phyloP scores from a whole-genome alignment of 2,329 filamentous ascomycete species.

The Aureobasidium sp. region DNA sequence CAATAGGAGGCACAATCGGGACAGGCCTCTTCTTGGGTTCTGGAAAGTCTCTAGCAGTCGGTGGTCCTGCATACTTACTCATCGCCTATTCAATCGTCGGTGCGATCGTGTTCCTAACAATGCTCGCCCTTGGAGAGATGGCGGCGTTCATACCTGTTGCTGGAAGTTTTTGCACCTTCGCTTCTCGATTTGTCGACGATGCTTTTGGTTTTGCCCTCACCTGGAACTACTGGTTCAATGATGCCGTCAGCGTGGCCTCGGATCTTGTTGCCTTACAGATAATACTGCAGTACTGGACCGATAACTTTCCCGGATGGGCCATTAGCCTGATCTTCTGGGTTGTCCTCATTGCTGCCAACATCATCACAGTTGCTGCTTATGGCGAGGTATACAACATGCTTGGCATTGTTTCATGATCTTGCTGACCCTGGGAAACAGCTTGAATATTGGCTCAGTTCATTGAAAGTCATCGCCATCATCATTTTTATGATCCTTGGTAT shows the following conservation, averaged over 20 bases:
- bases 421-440: constrained; percentile 27
- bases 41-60: no score
- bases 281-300: constrained; percentile 55
- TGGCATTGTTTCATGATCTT: neutral
- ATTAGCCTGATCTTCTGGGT: constrained; percentile 56
- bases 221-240: constrained; percentile 48
- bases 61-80: no score
- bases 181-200: no score
- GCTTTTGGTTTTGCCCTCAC: no score
- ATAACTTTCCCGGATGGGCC: constrained; percentile 57
- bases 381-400: constrained; percentile 38
- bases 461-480: constrained; percentile 49
- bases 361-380: constrained; percentile 48
- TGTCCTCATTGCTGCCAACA: constrained; percentile 47
- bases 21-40: no score
- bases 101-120: no score
- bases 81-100: no score
- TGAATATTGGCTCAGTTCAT: constrained; percentile 51
- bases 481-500: constrained; percentile 59
- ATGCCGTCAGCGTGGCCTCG: constrained; percentile 53
- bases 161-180: no score
- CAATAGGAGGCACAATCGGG: no score
- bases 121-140: no score
- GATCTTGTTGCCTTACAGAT: constrained; percentile 56
- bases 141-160: no score